These are phyloP conservation scores for Calonectria pseudoturangicola DNA, from an alignment of 2,329 filamentous ascomycete species.

Conservation along the genomic window DNA sequence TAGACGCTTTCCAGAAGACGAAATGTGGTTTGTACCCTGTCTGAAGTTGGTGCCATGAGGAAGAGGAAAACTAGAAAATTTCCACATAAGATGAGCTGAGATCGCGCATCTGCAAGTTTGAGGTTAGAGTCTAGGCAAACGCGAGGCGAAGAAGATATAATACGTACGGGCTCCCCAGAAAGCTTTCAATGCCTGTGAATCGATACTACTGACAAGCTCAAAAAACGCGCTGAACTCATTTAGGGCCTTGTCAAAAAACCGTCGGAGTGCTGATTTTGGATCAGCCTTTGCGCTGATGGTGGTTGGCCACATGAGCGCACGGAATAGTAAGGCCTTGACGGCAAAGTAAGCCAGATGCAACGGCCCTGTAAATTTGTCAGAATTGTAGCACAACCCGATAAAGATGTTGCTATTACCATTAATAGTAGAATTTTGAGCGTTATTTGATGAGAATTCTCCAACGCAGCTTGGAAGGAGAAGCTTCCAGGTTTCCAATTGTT, in stretches of 20 bases:
- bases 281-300: conserved; percentile 57
- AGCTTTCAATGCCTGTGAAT: conserved; percentile 30
- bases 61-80: conserved; percentile 64
- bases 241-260: conserved; percentile 49
- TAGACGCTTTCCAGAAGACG: conserved; percentile 50
- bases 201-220: conserved; percentile 50
- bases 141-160: background rate
- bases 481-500: conserved; percentile 37
- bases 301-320: conserved; percentile 62
- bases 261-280: conserved; percentile 46
- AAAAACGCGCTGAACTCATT: conserved; percentile 55
- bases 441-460: conserved; percentile 24
- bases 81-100: conserved; percentile 60
- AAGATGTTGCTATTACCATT: conserved; percentile 17
- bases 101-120: conserved; percentile 46
- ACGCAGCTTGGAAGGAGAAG: conserved; percentile 33
- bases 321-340: conserved; percentile 57
- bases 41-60: conserved; percentile 56
- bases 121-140: background rate
- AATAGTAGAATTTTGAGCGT: conserved; percentile 23
- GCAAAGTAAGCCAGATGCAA: conserved; percentile 60
- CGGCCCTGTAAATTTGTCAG: conserved; percentile 3
- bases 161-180: conserved; percentile 41
- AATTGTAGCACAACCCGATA: background rate
- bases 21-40: conserved; percentile 48